phyloP scores from a whole-genome alignment of 495 filamentous ascomycete species.

The Annulohypoxylon maeteangense region DNA sequence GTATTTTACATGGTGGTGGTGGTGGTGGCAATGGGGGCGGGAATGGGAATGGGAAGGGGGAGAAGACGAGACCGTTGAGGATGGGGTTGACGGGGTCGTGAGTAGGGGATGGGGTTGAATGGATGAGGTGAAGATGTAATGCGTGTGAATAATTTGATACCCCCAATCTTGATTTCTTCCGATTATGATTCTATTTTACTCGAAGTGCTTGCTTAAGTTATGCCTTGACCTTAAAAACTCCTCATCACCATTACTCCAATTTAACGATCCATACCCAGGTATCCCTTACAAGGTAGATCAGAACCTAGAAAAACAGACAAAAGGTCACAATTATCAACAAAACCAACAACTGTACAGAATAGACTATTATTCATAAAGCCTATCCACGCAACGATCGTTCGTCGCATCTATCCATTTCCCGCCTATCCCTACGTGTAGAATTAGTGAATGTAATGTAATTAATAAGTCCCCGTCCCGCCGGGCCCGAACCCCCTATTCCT shows the following conservation, averaged over 20 bases:
- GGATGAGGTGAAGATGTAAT: background rate
- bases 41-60: background rate
- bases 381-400: background rate
- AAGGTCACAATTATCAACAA: background rate
- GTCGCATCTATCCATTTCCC: background rate
- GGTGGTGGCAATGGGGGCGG: background rate
- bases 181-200: background rate
- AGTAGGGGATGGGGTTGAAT: background rate
- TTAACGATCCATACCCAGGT: background rate
- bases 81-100: constrained; percentile 1
- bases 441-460: constrained; percentile 2
- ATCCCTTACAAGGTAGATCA: too few relatives aligned
- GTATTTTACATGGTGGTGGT: background rate
- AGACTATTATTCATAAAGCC: background rate
- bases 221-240: background rate
- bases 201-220: background rate
- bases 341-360: background rate
- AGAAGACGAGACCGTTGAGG: background rate
- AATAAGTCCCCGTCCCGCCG: background rate
- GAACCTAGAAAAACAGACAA: background rate
- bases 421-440: background rate
- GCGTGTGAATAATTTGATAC: constrained; percentile 6
- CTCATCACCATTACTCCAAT: too few relatives aligned
- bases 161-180: background rate
- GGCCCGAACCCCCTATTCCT: background rate